Percentiles rank a stretch among this genome's conserved stretches.
These are phyloP conservation scores for Venturia carpophila DNA, from an alignment of 2,329 filamentous ascomycete species.

Conservation along the genomic window DNA sequence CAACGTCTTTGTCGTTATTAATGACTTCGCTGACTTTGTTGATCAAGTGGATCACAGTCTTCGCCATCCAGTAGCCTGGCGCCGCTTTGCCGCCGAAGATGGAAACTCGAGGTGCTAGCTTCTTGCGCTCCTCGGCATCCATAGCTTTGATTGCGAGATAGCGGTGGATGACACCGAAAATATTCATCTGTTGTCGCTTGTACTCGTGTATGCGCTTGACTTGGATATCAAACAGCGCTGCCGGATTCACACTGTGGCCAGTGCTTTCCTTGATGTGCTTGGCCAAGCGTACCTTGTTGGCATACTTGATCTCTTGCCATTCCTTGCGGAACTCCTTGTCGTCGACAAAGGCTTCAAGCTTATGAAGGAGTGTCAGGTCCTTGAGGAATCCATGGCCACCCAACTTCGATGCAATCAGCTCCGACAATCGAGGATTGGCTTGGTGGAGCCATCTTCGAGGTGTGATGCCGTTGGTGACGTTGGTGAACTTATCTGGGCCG, in stretches of 20 bases:
- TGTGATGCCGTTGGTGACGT: slow-evolving; percentile 97
- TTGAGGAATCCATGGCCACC: slow-evolving; percentile 80
- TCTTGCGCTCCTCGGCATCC: slow-evolving; percentile 76
- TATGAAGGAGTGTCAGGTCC: slow-evolving; percentile 77
- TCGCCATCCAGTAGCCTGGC: slow-evolving; percentile 99
- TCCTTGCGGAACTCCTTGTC: slow-evolving; percentile 88
- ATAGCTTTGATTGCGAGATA: slow-evolving; percentile 85
- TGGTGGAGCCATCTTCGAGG: slow-evolving; percentile 95
- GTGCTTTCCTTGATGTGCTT: slow-evolving; percentile 81
- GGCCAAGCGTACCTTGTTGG: slow-evolving; percentile 88
- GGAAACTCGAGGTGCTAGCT: slow-evolving; percentile 76
- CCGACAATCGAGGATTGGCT: slow-evolving; percentile 86
- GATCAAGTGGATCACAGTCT: slow-evolving; percentile 95
- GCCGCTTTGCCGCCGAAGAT: slow-evolving; percentile 98
- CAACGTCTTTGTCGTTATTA: slow-evolving; percentile 86
- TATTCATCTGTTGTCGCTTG: slow-evolving; percentile 98
- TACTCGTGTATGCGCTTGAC: slow-evolving; percentile 99
- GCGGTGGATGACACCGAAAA: slow-evolving; percentile 93
- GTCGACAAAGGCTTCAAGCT: slow-evolving; percentile 73
- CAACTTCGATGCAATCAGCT: slow-evolving; percentile 83
- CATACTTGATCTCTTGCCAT: slow-evolving; percentile 93
- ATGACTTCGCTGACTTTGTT: slow-evolving; percentile 85
- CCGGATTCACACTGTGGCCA: slow-evolving; percentile 75
- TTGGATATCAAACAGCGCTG: slow-evolving; percentile 88
- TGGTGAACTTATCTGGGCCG: slow-evolving; percentile 94